phyloP scores from a whole-genome alignment of 257 asterid genomes.

The Ilex asprella region DNA sequence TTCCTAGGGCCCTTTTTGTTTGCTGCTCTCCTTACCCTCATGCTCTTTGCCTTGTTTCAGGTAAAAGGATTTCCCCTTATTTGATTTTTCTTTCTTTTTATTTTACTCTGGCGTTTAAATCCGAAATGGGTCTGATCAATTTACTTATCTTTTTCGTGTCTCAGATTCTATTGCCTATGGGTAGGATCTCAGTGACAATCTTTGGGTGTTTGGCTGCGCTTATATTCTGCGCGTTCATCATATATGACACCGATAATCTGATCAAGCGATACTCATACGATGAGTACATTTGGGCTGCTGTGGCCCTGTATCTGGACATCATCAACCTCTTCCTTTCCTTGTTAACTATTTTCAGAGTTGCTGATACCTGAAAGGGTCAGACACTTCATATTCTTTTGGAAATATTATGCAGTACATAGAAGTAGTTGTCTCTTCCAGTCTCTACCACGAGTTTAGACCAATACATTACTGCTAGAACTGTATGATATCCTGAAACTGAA shows the following conservation, averaged over 20 bases:
- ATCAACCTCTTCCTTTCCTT: slow-evolving; percentile 35
- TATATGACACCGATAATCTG: slow-evolving; percentile 41
- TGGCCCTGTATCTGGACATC: slow-evolving; percentile 45
- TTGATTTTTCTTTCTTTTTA: neutral
- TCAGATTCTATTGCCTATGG: slow-evolving; percentile 54
- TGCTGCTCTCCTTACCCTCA: slow-evolving; percentile 29
- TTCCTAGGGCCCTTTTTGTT: slow-evolving; percentile 46
- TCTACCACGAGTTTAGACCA: no score
- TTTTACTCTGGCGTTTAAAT: no score
- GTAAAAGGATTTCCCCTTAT: slow-evolving; percentile 13
- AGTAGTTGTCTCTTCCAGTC: no score
- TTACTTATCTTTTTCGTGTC: neutral
- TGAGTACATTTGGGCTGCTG: slow-evolving; percentile 58
- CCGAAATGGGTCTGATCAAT: neutral
- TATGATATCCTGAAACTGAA: no score
- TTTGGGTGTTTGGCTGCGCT: slow-evolving; percentile 31
- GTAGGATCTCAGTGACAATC: slow-evolving; percentile 31
- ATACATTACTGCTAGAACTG: no score
- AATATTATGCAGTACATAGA: no score
- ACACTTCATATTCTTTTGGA: no score
- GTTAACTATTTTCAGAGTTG: slow-evolving; percentile 25
- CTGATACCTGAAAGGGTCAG: slow-evolving; percentile 9
- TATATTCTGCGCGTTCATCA: slow-evolving; percentile 38
- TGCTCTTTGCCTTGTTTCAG: slow-evolving; percentile 40
- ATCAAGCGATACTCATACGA: slow-evolving; percentile 47